Evolutionary conservation across 1,284 basidiomycete species (phyloP), one percentile per base, ranked within the genome.

Genomic region (Coniferiporia weirii): DNA sequence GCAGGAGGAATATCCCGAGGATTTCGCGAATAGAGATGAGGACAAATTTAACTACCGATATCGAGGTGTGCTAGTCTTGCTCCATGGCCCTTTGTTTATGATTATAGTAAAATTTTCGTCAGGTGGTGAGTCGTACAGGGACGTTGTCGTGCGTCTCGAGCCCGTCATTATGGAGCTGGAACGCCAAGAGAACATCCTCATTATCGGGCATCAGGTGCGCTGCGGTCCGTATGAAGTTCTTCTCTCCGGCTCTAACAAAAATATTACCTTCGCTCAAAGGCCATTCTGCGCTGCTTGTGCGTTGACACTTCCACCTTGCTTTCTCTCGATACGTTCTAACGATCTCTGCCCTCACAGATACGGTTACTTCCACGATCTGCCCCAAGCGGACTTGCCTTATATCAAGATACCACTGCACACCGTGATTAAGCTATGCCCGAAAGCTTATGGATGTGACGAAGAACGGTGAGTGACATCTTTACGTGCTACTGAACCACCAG

Each of bases 21-120:
- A 99, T 73, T 98, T 96, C 70, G 95, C 94, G n/a, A 94, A 93
- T 69, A 85, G 97, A 27, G 97, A 99, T 69, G 95, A 99, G 57
- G 97, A 99, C 78, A 99, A 99, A 74, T 99, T 98, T 76, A 99
- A 99, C 75, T 99, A 99, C 72, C 86, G 97, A 22, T 98, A 98
- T 74, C 81, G 93, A 69, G 91, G 87, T 72, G 58, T 71, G 62
- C 75, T 69, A 40, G 55, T 72, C 70, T 75, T 63, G 35, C 67
- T 56, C 46, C 7, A 15, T 17, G 13, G 27, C 20, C 44, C 56
- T 22, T 35, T 8, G 34, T 15, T 34, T 17, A 48, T 10, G 36
- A 12, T 40, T 22, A n/a, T 32, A 10, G 47, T 5, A 27, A 48
- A 3, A 7, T 3, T 50, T 10, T 4, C 27, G 27, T 15, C 56